A percentile compares a stretch with the other conserved stretches of the same genome.
phyloP scores from a whole-genome alignment of 371 early-diverging fungal genomes.

The Apophysomyces trapeziformis region DNA sequence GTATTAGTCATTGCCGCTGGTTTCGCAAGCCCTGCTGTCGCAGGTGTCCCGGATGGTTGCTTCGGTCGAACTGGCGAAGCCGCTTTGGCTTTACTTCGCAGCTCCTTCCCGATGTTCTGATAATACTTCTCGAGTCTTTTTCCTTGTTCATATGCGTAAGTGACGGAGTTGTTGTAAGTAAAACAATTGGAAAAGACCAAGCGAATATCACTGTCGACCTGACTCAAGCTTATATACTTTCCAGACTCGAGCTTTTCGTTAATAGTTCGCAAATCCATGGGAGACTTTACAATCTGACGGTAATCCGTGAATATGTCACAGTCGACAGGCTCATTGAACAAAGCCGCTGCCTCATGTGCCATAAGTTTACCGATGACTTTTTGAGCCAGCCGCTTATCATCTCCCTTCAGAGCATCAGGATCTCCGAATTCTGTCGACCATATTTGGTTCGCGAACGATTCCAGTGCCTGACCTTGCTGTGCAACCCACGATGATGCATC shows the following conservation, averaged over 20 bases:
- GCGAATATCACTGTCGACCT: conserved; percentile 63
- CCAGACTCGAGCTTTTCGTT: conserved; percentile 73
- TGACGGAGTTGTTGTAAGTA: conserved; percentile 83
- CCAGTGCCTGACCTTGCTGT: conserved; percentile 44
- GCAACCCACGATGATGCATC: conserved; percentile 61
- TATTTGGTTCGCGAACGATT: conserved; percentile 43
- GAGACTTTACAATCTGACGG: conserved; percentile 79
- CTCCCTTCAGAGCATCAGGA: conserved; percentile 38
- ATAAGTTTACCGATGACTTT: conserved; percentile 46
- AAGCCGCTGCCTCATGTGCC: conserved; percentile 38
- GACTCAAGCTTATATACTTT: conserved; percentile 49
- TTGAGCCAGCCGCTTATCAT: conserved; percentile 39
- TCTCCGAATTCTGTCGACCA: conserved; percentile 48
- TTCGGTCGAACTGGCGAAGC: conserved; percentile 2
- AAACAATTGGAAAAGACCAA: conserved; percentile 88
- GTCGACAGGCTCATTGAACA: conserved; percentile 92
- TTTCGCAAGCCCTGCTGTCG: not conserved
- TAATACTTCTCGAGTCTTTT: conserved; percentile 65
- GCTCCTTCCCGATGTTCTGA: conserved; percentile 62
- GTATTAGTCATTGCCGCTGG: not conserved
- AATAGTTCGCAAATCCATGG: conserved; percentile 98
- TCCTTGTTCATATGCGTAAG: conserved; percentile 82
- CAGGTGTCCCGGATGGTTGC: not conserved
- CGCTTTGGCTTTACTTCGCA: conserved; percentile 24
- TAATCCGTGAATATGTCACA: conserved; percentile 89